phyloP scores from a whole-genome alignment of 2,329 filamentous ascomycete species.

The Eutypella sp. region DNA sequence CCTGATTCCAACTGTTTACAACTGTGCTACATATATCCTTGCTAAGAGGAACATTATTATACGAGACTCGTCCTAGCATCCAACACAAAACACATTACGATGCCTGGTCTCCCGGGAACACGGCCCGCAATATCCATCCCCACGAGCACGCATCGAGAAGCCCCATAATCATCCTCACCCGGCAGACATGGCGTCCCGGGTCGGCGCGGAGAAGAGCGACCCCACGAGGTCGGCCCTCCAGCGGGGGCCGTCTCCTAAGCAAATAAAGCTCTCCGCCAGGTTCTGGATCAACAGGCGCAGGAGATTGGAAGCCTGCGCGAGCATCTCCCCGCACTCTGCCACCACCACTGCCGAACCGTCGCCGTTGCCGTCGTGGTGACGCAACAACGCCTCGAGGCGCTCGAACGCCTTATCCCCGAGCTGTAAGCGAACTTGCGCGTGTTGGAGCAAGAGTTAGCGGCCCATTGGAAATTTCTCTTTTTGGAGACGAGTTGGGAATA shows the following conservation, averaged over 20 bases:
- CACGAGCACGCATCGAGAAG: too few species aligned
- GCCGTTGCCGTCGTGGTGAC: constrained; percentile 2
- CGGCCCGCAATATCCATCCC: too few species aligned
- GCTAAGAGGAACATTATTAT: too few species aligned
- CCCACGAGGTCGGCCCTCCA: constrained; percentile 16
- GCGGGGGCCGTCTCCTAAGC: constrained; percentile 24
- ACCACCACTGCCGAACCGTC: neutral
- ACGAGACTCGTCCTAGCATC: too few species aligned
- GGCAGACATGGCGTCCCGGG: neutral
- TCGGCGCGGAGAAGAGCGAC: constrained; percentile 8
- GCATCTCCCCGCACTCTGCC: neutral
- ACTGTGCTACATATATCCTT: too few species aligned
- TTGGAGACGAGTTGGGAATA: too few species aligned
- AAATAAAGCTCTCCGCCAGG: constrained; percentile 17
- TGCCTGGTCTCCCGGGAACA: too few species aligned
- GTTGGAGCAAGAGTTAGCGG: neutral
- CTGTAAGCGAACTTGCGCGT: constrained; percentile 7
- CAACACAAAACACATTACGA: too few species aligned
- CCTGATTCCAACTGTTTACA: too few species aligned
- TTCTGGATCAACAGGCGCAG: constrained; percentile 13
- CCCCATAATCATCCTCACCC: neutral
- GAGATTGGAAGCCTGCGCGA: neutral
- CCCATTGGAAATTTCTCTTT: too few species aligned
- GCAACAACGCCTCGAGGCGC: constrained; percentile 9
- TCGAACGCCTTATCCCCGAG: constrained; percentile 12